Evolutionary conservation across 2,329 filamentous ascomycete species (phyloP).

Genomic region (Trichoderma citrinoviride): DNA sequence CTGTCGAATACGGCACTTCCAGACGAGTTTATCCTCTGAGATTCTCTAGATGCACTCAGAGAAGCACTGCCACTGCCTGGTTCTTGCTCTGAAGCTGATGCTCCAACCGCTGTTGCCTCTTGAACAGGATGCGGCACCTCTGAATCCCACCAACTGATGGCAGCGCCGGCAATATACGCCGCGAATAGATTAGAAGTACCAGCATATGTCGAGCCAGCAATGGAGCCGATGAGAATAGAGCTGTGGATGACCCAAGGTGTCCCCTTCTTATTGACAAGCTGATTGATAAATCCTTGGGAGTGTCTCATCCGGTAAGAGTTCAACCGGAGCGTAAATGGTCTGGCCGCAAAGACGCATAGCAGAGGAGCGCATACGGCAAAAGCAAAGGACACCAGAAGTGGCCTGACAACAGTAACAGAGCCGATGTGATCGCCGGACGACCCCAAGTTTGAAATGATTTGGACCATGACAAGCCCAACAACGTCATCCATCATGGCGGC

Average conservation of each 20-base stretch:
- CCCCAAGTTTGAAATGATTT: slow-evolving; percentile 67
- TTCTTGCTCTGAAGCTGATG: background rate
- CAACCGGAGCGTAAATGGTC: slow-evolving; percentile 40
- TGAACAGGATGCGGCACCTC: slow-evolving; percentile 30
- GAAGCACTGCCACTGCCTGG: no score
- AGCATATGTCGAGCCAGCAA: slow-evolving; percentile 55
- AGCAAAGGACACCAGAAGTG: slow-evolving; percentile 47
- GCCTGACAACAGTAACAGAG: slow-evolving; percentile 43
- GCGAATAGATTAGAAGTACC: slow-evolving; percentile 63
- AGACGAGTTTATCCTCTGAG: slow-evolving; percentile 34
- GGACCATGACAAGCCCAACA: slow-evolving; percentile 72
- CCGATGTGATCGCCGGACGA: slow-evolving; percentile 25
- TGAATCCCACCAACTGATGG: slow-evolving; percentile 59
- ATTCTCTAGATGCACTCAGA: background rate
- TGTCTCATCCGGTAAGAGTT: slow-evolving; percentile 33
- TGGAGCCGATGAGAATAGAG: slow-evolving; percentile 46
- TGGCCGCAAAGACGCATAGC: slow-evolving; percentile 44
- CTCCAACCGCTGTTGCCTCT: background rate
- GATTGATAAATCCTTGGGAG: slow-evolving; percentile 26
- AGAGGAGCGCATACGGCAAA: slow-evolving; percentile 51
- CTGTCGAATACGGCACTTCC: background rate
- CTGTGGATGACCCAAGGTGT: slow-evolving; percentile 48
- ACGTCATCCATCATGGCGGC: slow-evolving; percentile 84
- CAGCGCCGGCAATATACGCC: slow-evolving; percentile 60
- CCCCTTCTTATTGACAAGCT: slow-evolving; percentile 27